Evolutionary conservation across 176 grass and related monocot genomes (phyloP), one percentile per base, ranked within the genome.

Genomic region (Oryza meyeriana): DNA sequence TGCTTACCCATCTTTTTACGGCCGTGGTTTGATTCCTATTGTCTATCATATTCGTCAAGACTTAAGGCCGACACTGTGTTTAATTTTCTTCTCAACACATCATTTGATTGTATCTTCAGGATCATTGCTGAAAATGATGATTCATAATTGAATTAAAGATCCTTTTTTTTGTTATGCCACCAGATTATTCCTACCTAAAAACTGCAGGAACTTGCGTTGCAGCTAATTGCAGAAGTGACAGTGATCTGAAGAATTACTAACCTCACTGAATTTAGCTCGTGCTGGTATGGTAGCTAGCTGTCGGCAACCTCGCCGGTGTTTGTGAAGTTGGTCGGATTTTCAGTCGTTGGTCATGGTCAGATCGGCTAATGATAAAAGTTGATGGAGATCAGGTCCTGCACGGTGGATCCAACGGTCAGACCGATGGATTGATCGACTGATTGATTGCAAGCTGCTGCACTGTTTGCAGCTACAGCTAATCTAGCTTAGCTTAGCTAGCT

Each of bases 1-100:
- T 38, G 77, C 59, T 74, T n/a, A 80, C 61, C 77, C 61, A 20
- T 25, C 52, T 57, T 83, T 78, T 72, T 40, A 83, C 86, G 1
- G 39, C 65, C 59, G 20, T 8, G 61, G 59, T 61, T 80, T 80
- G 65, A 40, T 64, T 57, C 45, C 64, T 65, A 64, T 33, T 33
- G 38, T 32, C 52, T 79, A 78, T 88, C 80, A 78, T 82, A 26
- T 31, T 64, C 39, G 1, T 50, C 1, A 6, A 82, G 72, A 78
- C 73, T 25, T 12, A 6, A 83, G 55, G 45, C 24, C 30, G 24
- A 29, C 36, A 18, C 65, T 35, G 40, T 12, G 20, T 29, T 22
- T 25, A 25, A 25, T 59, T 61, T 79, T 68, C 20, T 13, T 13
- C 29, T 25, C 40, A n/a, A 34, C 40, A 45, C 39, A 27, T 31